Evolutionary conservation across 129 eudicot genomes (phyloP).

Genomic region (Artemisia tridentata): DNA sequence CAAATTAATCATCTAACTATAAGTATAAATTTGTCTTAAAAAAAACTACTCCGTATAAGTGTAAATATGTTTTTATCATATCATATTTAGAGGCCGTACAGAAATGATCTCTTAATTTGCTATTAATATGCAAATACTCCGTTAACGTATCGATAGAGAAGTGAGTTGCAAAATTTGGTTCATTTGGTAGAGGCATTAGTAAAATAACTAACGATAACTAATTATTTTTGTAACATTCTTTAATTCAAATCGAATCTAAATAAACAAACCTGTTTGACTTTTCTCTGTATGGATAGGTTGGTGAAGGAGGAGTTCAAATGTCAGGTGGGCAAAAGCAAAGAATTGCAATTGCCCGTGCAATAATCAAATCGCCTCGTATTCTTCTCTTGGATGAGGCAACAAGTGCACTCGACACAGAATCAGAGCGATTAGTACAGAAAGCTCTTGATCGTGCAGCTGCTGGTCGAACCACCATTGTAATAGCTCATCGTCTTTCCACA

Average conservation of each 20-base stretch:
- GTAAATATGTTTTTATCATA: too few relatives aligned
- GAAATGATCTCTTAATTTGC: too few relatives aligned
- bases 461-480: constrained; percentile 84
- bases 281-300: constrained; percentile 47
- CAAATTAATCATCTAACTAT: too few relatives aligned
- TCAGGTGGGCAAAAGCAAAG: constrained; percentile 98
- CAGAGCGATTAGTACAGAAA: constrained; percentile 85
- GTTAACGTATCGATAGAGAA: too few relatives aligned
- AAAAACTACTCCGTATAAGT: too few relatives aligned
- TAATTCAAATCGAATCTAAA: not conserved
- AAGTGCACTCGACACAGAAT: constrained; percentile 89
- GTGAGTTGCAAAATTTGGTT: too few relatives aligned
- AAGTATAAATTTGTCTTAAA: too few relatives aligned
- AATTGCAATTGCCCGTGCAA: constrained; percentile 94
- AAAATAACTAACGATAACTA: too few relatives aligned
- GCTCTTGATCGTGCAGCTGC: constrained; percentile 83
- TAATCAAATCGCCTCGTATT: constrained; percentile 80
- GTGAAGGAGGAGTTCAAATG: constrained; percentile 94
- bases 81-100: too few relatives aligned
- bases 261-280: not conserved
- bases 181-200: too few relatives aligned
- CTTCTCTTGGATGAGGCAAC: constrained; percentile 97
- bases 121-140: too few relatives aligned
- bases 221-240: not conserved
- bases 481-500: constrained; percentile 95